Evolutionary conservation across 495 filamentous ascomycete genomes (phyloP).

Genomic region (Aspergillus nanangensis): DNA sequence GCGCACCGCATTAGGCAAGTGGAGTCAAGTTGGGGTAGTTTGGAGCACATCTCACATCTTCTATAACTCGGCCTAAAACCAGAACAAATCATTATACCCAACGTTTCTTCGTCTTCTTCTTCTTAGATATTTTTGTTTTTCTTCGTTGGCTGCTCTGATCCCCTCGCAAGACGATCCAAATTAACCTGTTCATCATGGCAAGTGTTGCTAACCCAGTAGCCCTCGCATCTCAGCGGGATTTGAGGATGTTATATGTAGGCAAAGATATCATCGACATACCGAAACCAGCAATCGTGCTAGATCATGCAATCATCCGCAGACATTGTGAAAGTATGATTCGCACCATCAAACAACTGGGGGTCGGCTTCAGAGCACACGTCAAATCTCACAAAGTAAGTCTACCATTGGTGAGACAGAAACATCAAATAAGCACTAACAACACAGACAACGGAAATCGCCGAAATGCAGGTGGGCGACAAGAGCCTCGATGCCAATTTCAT

Average conservation of each 20-base stretch:
- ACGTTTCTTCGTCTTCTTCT: too few species aligned
- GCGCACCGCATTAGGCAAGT: too few species aligned
- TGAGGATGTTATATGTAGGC: constrained; percentile 52
- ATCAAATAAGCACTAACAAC: constrained; percentile 46
- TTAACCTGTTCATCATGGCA: too few species aligned
- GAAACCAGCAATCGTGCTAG: constrained; percentile 66
- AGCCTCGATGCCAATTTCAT: constrained; percentile 56
- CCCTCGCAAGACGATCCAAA: too few species aligned
- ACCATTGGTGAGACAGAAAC: background rate
- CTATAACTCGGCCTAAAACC: too few species aligned
- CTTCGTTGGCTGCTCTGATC: too few species aligned
- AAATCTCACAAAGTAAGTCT: constrained; percentile 90
- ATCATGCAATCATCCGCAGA: constrained; percentile 57
- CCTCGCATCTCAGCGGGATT: constrained; percentile 20
- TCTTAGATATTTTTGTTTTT: too few species aligned
- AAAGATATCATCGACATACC: constrained; percentile 56
- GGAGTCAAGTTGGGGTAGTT: too few species aligned
- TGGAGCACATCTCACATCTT: too few species aligned
- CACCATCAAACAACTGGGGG: constrained; percentile 50
- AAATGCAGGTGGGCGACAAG: constrained; percentile 63
- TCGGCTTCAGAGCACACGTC: constrained; percentile 76
- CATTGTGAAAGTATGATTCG: constrained; percentile 76
- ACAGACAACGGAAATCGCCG: constrained; percentile 68
- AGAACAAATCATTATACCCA: too few species aligned
- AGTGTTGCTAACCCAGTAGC: too few species aligned